Evolutionary conservation across 768 basidiomycete species (phyloP), one percentile per base, ranked within the genome.

Genomic region (Mycena polygramma): DNA sequence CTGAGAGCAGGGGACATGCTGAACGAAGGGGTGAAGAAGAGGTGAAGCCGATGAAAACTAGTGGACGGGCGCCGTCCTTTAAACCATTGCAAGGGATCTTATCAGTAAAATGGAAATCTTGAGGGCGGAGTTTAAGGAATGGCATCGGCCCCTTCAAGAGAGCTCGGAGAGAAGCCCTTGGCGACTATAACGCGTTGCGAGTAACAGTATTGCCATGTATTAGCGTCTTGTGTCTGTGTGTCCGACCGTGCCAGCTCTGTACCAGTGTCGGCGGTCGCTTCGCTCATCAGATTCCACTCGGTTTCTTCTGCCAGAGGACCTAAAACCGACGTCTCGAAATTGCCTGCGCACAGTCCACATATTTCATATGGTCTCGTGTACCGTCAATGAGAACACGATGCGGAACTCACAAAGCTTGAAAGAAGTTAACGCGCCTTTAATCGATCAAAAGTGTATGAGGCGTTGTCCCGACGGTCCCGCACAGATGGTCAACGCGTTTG

Each of bases 1-100:
- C 36, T 61, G 37, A 41, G 49, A 24, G 53, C 61, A 24, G 61
- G 61, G 15, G 61, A 63, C 62, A 63, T 63, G 62, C 41, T 54
- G 51, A 49, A 53, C 43, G 61, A 45, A 26, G 11, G 26, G 45
- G 39, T 36, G 36, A 39, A 41, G 52, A 35, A 53, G 26, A 26
- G 6, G 52, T 30, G 39, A 14, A 57, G 45, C 24, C 11, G 24
- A 43, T 17, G 37, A 19, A 14, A 57, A 45, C 17, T 19, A 17
- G 52, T 17, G 37, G 19, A 19, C 52, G 30, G 19, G 9, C 24
- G 53, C 39, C 41, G 62, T 53, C 52, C 15, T 54, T 54, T 63
- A 54, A 63, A 54, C 52, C 13, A 41, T 30, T 43, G 41, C 60
- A 63, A 57, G 41, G 22, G 55, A n/a, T 54, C 62, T 22, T 19